Evolutionary conservation across 208 protist genomes (phyloP).

Genomic region (Trypanosoma melophagium): DNA sequence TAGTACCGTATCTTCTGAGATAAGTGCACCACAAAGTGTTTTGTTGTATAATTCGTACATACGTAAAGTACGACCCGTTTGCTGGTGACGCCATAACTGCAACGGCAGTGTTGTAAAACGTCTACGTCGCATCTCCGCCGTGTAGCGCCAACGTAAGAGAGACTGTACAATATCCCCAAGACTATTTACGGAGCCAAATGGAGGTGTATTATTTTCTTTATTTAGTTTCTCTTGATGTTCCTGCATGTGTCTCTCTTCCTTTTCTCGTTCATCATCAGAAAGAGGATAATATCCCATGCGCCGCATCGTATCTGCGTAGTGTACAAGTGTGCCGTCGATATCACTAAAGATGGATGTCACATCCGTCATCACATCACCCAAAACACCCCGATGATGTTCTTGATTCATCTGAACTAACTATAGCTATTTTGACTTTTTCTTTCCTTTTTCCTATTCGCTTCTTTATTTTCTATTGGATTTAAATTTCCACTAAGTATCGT

Average conservation of each 20-base stretch:
- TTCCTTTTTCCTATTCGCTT: too few species aligned
- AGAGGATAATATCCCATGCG: constrained; percentile 12
- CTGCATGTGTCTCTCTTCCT: neutral
- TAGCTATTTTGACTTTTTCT: too few species aligned
- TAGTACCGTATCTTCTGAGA: constrained; percentile 35
- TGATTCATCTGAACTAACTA: too few species aligned
- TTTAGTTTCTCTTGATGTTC: constrained; percentile 1
- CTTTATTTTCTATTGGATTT: too few species aligned
- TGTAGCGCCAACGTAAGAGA: constrained; percentile 23
- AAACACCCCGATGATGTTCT: neutral
- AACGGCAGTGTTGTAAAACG: constrained; percentile 17
- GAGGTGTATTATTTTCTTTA: neutral
- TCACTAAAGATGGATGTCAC: constrained; percentile 33
- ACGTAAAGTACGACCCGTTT: constrained; percentile 14
- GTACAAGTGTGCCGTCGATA: constrained; percentile 37
- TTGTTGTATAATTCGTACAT: constrained; percentile 29
- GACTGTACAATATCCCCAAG: constrained; percentile 2
- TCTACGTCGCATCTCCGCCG: constrained; percentile 1
- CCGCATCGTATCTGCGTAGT: constrained; percentile 34
- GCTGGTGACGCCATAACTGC: constrained; percentile 29
- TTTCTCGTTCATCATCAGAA: neutral
- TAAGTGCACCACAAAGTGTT: constrained; percentile 17
- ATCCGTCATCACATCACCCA: constrained; percentile 18
- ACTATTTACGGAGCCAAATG: neutral
- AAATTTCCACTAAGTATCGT: too few species aligned